Evolutionary conservation across 2,329 filamentous ascomycete genomes (phyloP), one percentile per base, ranked within the genome.

Genomic region (Macrophomina pseudophaseolina): DNA sequence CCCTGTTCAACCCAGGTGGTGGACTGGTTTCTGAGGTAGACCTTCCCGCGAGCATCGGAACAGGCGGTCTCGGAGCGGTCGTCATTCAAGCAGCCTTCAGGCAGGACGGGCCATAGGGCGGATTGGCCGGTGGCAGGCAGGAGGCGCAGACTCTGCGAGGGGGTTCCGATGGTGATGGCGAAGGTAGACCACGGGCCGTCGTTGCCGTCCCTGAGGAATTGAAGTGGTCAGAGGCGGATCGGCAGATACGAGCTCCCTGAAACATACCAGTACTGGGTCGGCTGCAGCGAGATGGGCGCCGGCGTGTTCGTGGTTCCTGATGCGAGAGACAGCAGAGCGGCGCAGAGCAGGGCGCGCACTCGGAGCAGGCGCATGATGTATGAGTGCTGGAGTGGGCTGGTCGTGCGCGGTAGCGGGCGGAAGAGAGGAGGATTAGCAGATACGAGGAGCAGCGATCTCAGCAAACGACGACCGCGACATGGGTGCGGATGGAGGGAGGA

Each of bases 181-280:
- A 77, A 77, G 9, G 74, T 74, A 7, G 71, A 73, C 75, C 75
- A 77, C 11, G 71, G 70, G 1, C 75, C 75, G 58, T 77, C 75
- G 48, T 71, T 69, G 18, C 74, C 74, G 51, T 77, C 74, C 71
- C 73, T 74, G 38, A 16, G 35, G 48, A 2, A 18, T 3, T 33
- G 54, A 14, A 9, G 30, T 30, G 33, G 46, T 67, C 32, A 65
- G 66, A 40, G 14, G 33, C 30, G 12, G 7, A 35, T 56, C 40
- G 4, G 18, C n/a, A 30, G 42, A 49, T 38, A 46, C 49, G 63
- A 49, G 7, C 16, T 8, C 16, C 11, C 11, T 56, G 49, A 54
- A 40, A 65, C 63, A 28, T 69, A 73, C 72, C 72, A 74, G 64
- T 63, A 73, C 66, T 74, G 72, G 42, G 70, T 73, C 14, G 73